phyloP scores from a whole-genome alignment of 1,139 yeast genomes.

The Suhomyces maxii region DNA sequence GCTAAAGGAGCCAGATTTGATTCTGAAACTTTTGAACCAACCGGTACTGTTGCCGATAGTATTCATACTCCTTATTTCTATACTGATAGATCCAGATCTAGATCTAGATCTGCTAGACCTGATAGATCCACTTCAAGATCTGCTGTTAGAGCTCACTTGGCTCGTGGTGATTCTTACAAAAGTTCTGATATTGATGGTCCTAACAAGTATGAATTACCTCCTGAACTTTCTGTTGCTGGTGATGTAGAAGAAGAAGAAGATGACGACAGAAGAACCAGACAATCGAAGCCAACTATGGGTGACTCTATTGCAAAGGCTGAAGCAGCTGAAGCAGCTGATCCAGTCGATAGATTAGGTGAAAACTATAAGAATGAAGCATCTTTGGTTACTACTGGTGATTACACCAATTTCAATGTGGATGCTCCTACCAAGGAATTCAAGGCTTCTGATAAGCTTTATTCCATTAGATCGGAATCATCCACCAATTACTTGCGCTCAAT shows the following conservation, averaged over 20 bases:
- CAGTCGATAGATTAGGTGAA: constrained; percentile 15
- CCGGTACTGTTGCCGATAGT: constrained; percentile 14
- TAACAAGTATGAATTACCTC: constrained; percentile 46
- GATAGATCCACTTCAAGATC: constrained; percentile 29
- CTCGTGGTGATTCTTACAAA: constrained; percentile 66
- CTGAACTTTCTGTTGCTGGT: constrained; percentile 26
- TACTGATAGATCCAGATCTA: constrained; percentile 34
- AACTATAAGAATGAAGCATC: constrained; percentile 40
- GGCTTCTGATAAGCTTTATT: constrained; percentile 24
- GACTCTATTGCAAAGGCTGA: constrained; percentile 50
- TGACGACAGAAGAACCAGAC: constrained; percentile 44
- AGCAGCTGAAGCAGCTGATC: constrained; percentile 19
- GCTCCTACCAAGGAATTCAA: constrained; percentile 25
- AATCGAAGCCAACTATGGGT: constrained; percentile 51
- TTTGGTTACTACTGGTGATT: constrained; percentile 50
- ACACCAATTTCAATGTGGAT: constrained; percentile 50
- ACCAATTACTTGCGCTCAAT: constrained; percentile 59
- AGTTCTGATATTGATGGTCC: constrained; percentile 45
- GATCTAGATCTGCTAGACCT: constrained; percentile 34
- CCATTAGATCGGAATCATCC: constrained; percentile 36
- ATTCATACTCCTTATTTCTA: constrained; percentile 49
- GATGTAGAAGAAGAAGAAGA: constrained; percentile 17
- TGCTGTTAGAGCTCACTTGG: constrained; percentile 53
- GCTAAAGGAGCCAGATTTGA: not conserved
- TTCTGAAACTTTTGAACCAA: not conserved